phyloP scores from a whole-genome alignment of 441 rosid genomes.

The Eruca vesicaria region DNA sequence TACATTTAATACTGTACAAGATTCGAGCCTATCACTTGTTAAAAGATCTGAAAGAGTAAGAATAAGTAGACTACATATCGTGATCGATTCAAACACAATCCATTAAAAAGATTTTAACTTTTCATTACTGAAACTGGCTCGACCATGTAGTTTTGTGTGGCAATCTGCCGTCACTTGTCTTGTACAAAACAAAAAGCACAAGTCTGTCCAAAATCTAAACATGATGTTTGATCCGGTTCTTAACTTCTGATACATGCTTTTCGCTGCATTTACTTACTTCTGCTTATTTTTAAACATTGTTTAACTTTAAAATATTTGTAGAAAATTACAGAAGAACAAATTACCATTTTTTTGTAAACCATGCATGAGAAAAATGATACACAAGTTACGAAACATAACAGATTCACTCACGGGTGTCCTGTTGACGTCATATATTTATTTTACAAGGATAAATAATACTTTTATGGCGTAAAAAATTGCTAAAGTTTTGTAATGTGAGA shows the following conservation, averaged over 20 bases:
- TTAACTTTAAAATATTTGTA: background rate
- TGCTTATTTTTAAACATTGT: background rate
- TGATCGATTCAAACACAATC: background rate
- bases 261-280: background rate
- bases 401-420: constrained; percentile 11
- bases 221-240: background rate
- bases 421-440: background rate
- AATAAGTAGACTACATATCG: background rate
- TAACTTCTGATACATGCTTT: background rate
- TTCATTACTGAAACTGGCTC: background rate
- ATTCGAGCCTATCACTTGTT: background rate
- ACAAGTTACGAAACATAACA: constrained; percentile 15
- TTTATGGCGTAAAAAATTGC: background rate
- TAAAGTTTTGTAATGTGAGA: background rate
- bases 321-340: background rate
- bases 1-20: background rate
- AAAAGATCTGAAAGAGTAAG: background rate
- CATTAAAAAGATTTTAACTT: background rate
- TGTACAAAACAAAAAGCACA: background rate
- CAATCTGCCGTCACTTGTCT: constrained; percentile 12
- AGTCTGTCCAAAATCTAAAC: background rate
- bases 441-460: background rate
- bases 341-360: background rate
- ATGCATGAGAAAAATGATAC: constrained; percentile 8
- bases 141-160: constrained; percentile 18